A percentile compares a stretch with the other conserved stretches of the same genome.
Evolutionary conservation across 306 rosid species (phyloP).

Genomic region (Morella rubra): DNA sequence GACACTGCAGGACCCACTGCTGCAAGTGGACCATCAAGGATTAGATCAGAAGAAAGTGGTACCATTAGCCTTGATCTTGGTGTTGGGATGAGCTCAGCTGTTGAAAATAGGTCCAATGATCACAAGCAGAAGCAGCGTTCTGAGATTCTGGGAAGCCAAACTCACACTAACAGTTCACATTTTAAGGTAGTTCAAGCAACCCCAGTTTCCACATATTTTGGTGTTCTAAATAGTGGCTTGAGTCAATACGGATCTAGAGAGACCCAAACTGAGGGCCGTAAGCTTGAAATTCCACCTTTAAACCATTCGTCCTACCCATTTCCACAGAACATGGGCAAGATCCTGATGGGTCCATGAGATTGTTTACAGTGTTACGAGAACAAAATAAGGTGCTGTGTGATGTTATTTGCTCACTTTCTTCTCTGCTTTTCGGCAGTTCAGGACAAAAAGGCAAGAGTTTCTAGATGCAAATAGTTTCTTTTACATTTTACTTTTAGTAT

Average conservation of each 20-base stretch:
- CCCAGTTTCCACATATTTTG: slow-evolving; percentile 50
- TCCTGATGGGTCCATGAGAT: slow-evolving; percentile 79
- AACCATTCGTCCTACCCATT: slow-evolving; percentile 68
- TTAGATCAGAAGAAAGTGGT: slow-evolving; percentile 68
- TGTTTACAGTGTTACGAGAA: slow-evolving; percentile 20
- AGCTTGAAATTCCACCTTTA: slow-evolving; percentile 43
- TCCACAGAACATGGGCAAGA: slow-evolving; percentile 76
- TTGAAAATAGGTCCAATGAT: slow-evolving; percentile 55
- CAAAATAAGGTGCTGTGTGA: slow-evolving; percentile 28
- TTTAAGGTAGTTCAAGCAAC: slow-evolving; percentile 53
- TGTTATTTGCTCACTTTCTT: background rate
- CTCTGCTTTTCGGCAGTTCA: slow-evolving; percentile 33
- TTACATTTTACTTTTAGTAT: slow-evolving; percentile 30
- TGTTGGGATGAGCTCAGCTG: slow-evolving; percentile 63
- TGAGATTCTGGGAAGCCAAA: slow-evolving; percentile 48
- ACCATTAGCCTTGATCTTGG: slow-evolving; percentile 94
- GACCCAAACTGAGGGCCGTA: slow-evolving; percentile 43
- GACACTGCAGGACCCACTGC: slow-evolving; percentile 57
- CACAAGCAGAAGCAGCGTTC: slow-evolving; percentile 48
- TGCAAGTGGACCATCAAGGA: slow-evolving; percentile 40
- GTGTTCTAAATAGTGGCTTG: slow-evolving; percentile 57
- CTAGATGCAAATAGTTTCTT: slow-evolving; percentile 35
- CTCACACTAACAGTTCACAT: slow-evolving; percentile 49
- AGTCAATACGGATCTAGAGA: slow-evolving; percentile 72
- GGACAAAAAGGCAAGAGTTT: slow-evolving; percentile 35